A percentile compares a stretch with the other conserved stretches of the same genome.
Conservation (phyloP, 768 basidiomycete species). For the Nidula microcarpa region DNA sequence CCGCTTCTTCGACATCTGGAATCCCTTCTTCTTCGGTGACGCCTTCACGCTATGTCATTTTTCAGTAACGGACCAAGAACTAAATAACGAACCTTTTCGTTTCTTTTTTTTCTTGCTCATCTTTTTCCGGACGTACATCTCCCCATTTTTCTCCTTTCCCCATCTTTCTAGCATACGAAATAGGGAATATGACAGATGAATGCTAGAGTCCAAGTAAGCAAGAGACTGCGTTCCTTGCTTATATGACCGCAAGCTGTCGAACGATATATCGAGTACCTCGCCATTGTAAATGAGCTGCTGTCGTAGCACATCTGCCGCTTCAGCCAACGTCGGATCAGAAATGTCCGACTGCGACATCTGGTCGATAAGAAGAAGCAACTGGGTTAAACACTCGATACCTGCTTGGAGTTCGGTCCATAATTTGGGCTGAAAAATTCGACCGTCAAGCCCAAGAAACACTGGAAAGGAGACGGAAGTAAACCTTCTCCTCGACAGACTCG, state of each 20-base stretch:
- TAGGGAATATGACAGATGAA: slow-evolving; percentile 82
- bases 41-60: slow-evolving; percentile 20
- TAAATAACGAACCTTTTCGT: slow-evolving; percentile 31
- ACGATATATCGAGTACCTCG: slow-evolving; percentile 85
- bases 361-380: slow-evolving; percentile 87
- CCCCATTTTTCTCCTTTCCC: slow-evolving; percentile 66
- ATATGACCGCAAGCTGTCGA: slow-evolving; percentile 75
- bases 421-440: slow-evolving; percentile 63
- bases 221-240: slow-evolving; percentile 75
- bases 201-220: slow-evolving; percentile 83
- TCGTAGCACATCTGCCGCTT: slow-evolving; percentile 79
- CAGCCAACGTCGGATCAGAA: slow-evolving; percentile 46
- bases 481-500: slow-evolving; percentile 88
- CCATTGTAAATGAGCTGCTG: slow-evolving; percentile 95
- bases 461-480: slow-evolving; percentile 24
- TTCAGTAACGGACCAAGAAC: background rate
- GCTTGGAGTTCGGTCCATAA: slow-evolving; percentile 93
- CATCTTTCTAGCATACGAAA: slow-evolving; percentile 88
- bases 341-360: slow-evolving; percentile 61
- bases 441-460: slow-evolving; percentile 1
- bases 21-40: slow-evolving; percentile 58
- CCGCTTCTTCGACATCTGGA: slow-evolving; percentile 65
- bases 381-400: slow-evolving; percentile 90
- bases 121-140: slow-evolving; percentile 76
- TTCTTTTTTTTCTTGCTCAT: slow-evolving; percentile 51